Evolutionary conservation across 148 eudicot genomes (phyloP).

Genomic region (Diospyros kaki): DNA sequence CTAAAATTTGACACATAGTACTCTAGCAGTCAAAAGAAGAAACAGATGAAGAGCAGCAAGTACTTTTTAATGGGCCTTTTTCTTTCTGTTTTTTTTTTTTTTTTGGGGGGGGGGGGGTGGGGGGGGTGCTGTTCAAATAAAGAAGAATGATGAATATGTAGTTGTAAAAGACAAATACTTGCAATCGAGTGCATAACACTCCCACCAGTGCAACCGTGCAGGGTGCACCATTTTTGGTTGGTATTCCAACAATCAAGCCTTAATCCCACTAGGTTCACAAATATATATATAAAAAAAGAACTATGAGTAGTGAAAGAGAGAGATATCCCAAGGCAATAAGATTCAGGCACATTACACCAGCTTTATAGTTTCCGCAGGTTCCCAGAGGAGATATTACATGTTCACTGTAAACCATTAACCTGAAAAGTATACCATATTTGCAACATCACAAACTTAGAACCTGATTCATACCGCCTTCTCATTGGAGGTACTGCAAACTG

Average conservation of each 20-base stretch:
- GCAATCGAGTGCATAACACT: no score
- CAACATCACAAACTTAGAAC: conserved; percentile 22
- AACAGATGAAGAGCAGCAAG: neutral
- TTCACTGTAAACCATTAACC: no score
- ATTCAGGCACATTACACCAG: neutral
- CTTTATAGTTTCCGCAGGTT: neutral
- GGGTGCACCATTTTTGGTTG: no score
- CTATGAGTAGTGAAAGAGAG: neutral
- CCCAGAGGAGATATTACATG: neutral
- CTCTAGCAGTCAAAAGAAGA: neutral
- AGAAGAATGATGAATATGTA: neutral
- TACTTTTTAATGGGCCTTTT: neutral
- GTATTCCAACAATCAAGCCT: no score
- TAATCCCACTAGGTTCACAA: no score
- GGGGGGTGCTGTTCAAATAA: neutral
- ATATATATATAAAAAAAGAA: no score
- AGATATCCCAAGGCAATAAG: neutral
- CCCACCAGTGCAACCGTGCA: no score
- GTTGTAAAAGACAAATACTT: neutral
- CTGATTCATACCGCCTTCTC: conserved; percentile 96
- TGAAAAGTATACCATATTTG: neutral
- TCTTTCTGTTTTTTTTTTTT: neutral
- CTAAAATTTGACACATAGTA: neutral
- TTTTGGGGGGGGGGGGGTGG: no score
- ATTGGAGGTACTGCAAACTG: conserved; percentile 98